phyloP scores from a whole-genome alignment of 73 alveolate species.

The Paramecium octaurelia region DNA sequence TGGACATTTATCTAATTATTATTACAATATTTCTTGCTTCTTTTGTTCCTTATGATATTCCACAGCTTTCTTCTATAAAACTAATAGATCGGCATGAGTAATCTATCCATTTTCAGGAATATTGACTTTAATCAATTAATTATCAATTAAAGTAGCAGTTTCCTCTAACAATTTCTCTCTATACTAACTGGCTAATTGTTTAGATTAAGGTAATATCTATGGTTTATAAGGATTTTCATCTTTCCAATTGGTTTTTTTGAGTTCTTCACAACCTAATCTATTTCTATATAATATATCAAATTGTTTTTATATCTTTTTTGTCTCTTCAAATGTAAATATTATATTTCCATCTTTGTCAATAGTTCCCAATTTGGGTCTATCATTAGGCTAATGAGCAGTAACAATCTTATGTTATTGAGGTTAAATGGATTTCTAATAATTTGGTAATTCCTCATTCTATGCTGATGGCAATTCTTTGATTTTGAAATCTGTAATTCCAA shows the following conservation, averaged over 20 bases:
- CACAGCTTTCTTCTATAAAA: constrained; percentile 31
- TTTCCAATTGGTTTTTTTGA: constrained; percentile 47
- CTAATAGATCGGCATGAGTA: constrained; percentile 61
- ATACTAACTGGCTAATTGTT: constrained; percentile 31
- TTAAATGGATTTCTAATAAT: not conserved
- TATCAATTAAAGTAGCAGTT: constrained; percentile 48
- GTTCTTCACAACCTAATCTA: constrained; percentile 57
- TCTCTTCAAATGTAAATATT: constrained; percentile 52
- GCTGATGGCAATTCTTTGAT: constrained; percentile 43
- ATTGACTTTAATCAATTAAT: constrained; percentile 46
- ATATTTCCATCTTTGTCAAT: constrained; percentile 56
- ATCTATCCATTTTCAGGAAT: constrained; percentile 56
- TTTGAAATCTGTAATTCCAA: constrained; percentile 57
- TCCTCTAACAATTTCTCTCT: constrained; percentile 58
- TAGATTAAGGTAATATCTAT: constrained; percentile 22
- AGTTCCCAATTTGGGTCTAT: constrained; percentile 50
- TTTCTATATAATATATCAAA: constrained; percentile 61
- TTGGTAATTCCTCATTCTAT: not conserved
- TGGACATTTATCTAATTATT: constrained; percentile 30
- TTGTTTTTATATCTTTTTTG: constrained; percentile 40
- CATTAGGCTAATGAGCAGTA: constrained; percentile 41
- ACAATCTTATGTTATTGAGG: constrained; percentile 32
- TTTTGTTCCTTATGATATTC: constrained; percentile 30
- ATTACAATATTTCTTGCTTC: constrained; percentile 8
- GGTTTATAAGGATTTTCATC: constrained; percentile 61